Conservation (phyloP, 441 rosid genomes). For the Arabidopsis hybrid region DNA sequence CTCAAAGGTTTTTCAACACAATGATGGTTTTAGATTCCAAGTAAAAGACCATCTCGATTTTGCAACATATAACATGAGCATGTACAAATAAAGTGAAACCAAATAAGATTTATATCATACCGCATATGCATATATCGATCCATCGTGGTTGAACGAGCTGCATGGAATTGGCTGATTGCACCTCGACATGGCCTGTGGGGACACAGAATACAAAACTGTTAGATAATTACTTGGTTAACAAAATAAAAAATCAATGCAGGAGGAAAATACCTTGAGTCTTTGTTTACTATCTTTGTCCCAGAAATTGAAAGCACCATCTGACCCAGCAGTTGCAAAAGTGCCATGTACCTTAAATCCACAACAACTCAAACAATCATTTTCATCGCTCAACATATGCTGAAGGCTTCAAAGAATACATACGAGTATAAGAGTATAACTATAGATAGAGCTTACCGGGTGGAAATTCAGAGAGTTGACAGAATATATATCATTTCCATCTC, state of each 20-base stretch:
- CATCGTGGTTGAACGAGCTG: conserved; percentile 90
- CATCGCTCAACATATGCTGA: not conserved
- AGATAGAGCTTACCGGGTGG: conserved; percentile 77
- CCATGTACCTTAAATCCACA: conserved; percentile 68
- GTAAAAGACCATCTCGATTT: not conserved
- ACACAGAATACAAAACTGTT: not conserved
- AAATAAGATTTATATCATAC: conserved; percentile 46
- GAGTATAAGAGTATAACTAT: not conserved
- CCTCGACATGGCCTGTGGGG: conserved; percentile 77
- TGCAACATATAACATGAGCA: not conserved
- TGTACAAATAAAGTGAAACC: not conserved
- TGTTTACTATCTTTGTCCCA: conserved; percentile 99
- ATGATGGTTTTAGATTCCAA: not conserved
- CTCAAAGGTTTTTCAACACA: not conserved
- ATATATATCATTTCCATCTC: conserved; percentile 82
- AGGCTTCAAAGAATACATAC: not conserved
- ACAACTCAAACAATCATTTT: conserved; percentile 8
- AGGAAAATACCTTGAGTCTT: conserved; percentile 76
- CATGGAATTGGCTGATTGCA: conserved; percentile 87
- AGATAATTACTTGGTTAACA: not conserved
- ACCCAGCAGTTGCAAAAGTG: conserved; percentile 97
- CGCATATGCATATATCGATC: conserved; percentile 89
- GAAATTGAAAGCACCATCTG: conserved; percentile 96
- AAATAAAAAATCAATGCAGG: not conserved
- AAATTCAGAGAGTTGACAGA: conserved; percentile 93